Base-by-base conservation (phyloP, 768 basidiomycete species). In the Lentinula lateritia region DNA sequence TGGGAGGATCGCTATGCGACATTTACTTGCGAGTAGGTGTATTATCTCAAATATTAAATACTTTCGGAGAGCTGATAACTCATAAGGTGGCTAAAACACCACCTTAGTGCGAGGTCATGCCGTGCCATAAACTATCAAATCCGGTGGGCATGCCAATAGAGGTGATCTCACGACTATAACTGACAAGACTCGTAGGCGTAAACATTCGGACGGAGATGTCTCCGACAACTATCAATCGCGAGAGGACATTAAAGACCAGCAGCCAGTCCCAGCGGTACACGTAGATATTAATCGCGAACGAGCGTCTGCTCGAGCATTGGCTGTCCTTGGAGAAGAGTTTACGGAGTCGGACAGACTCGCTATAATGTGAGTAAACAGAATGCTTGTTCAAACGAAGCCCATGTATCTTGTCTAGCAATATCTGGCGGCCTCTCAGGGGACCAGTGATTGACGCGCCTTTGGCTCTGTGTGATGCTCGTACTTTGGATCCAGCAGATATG, bases 201-300 rank as follows among this genome's bases (percentile, higher is more conserved):
- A 57, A 57, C 28, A 32, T 28, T 41, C 7, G 9, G 46, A 48
- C 8, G 46, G 46, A 12, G 46, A 48, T 10, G 46, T 48, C n/a
- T 48, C 46, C 9, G 20, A 57, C 28, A 39, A 42, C 18, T 57
- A 57, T 43, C 54, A 56, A 18, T 13, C 35, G 32, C 39, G 20
- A 6, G 53, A 34, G n/a, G 53, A 57, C 12, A 55, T 43, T 0
- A 28, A 55, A 28, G 53, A 38, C n/a, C 39, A 57, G 15, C 61
- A 61, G 36, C 61, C 61, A 16, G 61, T 61, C 1, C 53, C 61
- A 18, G 61, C 61, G 15, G 61, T 61, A 8, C 61, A 61, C 43
- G 53, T 61, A 38, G 61, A 61, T 15, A 61, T 61, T 5, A 61
- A 54, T 32, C 41, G 61, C n/a, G 61, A 61, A 35, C 61, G 61